Conservation (phyloP, 2,329 filamentous ascomycete species). For the Fusarium coffeatum region DNA sequence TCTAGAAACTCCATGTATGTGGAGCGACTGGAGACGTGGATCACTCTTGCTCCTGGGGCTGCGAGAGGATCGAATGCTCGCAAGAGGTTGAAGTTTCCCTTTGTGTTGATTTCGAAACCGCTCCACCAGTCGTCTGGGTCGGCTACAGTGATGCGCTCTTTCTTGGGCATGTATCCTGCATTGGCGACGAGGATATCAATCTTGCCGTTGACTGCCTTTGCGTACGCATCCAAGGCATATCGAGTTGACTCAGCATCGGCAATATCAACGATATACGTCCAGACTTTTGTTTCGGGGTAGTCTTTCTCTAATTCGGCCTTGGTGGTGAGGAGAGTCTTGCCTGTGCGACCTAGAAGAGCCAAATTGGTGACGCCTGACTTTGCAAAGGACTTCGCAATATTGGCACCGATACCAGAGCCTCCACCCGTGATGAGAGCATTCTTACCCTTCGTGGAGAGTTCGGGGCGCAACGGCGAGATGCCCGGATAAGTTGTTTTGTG, state of each 20-base stretch:
- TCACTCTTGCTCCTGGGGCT: conserved; percentile 42
- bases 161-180: conserved; percentile 43
- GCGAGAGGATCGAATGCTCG: conserved; percentile 46
- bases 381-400: conserved; percentile 68
- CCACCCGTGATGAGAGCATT: conserved; percentile 74
- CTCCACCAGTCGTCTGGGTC: conserved; percentile 44
- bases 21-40: conserved; percentile 40
- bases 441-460: conserved; percentile 53
- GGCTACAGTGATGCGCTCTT: conserved; percentile 21
- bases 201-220: conserved; percentile 44
- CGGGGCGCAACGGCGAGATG: conserved; percentile 50
- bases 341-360: conserved; percentile 56
- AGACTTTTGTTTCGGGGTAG: conserved; percentile 64
- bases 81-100: conserved; percentile 48
- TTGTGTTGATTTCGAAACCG: conserved; percentile 47
- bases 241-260: conserved; percentile 40
- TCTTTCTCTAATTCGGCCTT: conserved; percentile 54
- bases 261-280: conserved; percentile 50
- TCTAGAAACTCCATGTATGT: conserved; percentile 43
- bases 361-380: conserved; percentile 54
- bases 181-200: conserved; percentile 54
- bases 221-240: conserved; percentile 32
- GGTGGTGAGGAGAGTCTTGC: conserved; percentile 47
- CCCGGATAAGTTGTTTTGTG: conserved; percentile 46
- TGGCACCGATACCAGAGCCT: conserved; percentile 71